Base-by-base conservation (phyloP, 257 asterid species). In the Fraxinus americana region DNA sequence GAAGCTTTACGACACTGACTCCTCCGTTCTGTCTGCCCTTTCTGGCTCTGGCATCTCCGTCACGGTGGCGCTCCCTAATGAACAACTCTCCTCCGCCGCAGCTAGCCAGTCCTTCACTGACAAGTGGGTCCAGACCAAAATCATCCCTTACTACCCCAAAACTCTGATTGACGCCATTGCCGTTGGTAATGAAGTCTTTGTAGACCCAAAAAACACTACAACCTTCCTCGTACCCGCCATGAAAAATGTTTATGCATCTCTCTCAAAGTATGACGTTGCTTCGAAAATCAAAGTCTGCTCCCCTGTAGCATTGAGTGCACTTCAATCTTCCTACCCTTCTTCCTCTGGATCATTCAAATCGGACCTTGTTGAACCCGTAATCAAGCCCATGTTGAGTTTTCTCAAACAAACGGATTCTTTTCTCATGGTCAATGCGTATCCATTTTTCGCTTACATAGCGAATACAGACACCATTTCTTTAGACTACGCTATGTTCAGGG, bases 171-270 rank as follows among this genome's bases (percentile, higher is more conserved):
- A 92, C 54, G 83, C 91, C 78, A 87, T 92, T 2, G 88, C 94
- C 0, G 94, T 92, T 1, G 97, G 97, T 0, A 92, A 92, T 4
- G 97, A 92, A 71, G 97, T 92, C 0, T 92, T 92, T 25, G 94
- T 76, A 0, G 94, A 90, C 70, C 90, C 92, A 0, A 80, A 83
- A 0, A 90, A 90, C 84, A 86, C 86, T 17, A 87, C 96, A 2
- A 4, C 52, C 0, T 90, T 61, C 83, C 88, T 92, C 7, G 90
- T 92, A 8, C 87, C 92, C 8, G 97, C 97, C 66, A 88, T 92
- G 96, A 74, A 85, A 11, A 92, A 90, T 76, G 81, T 92, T 0
- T 77, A 88, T 69, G 74, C 88, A 0, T 88, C 97, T 0, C 90
- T 92, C 0, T 74, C 72, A 0, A 90, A 90, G 66, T 82, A 77